Conservation (phyloP, 176 grass and related monocot genomes). For the Chloris gayana region DNA sequence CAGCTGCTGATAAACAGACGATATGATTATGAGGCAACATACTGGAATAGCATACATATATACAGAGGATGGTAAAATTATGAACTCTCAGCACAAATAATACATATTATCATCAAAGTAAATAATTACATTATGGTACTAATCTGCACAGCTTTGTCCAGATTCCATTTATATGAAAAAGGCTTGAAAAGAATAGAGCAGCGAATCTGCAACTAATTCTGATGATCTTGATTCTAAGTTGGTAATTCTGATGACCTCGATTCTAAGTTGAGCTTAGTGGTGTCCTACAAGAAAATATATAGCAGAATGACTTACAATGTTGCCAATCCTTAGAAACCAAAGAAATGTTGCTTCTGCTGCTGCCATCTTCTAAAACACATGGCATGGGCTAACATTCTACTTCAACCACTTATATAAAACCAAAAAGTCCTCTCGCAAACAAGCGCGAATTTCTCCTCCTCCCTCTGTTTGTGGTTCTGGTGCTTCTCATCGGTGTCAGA, state of each 20-base stretch:
- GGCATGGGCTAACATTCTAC: conserved; percentile 41
- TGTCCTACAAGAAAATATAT: conserved; percentile 36
- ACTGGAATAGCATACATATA: not conserved
- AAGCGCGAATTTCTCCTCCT: conserved; percentile 69
- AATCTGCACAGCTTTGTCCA: conserved; percentile 54
- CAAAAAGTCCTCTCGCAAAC: conserved; percentile 71
- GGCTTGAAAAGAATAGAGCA: conserved; percentile 52
- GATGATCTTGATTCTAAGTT: conserved; percentile 36
- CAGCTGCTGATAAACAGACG: not conserved
- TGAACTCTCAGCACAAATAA: not conserved
- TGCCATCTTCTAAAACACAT: conserved; percentile 58
- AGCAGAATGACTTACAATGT: conserved; percentile 35
- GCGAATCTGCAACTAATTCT: conserved; percentile 47
- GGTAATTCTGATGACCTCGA: conserved; percentile 33
- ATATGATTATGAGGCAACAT: conserved; percentile 1
- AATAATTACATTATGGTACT: conserved; percentile 59
- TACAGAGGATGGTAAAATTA: not conserved
- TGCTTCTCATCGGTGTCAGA: conserved; percentile 88
- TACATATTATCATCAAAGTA: conserved; percentile 46
- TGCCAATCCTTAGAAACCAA: conserved; percentile 46
- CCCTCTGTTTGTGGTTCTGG: conserved; percentile 55
- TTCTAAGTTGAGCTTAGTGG: conserved; percentile 24
- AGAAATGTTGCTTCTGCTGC: conserved; percentile 52
- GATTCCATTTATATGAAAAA: conserved; percentile 46
- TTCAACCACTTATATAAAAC: conserved; percentile 62